Conservation (phyloP, 306 rosid genomes). For the Lathyrus sativus region DNA sequence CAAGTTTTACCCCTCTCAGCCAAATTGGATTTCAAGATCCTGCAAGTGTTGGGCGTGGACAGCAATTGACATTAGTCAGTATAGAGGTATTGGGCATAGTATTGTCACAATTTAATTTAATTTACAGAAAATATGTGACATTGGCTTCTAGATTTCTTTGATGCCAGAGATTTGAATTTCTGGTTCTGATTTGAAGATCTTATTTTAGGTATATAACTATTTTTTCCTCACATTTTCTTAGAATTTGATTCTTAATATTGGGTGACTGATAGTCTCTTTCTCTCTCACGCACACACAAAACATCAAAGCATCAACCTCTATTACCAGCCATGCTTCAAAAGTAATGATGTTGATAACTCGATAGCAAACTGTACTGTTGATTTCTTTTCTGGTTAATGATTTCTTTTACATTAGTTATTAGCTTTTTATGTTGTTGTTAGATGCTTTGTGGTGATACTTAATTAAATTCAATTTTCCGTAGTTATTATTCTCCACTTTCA, state of each 20-base stretch:
- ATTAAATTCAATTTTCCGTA: too few relatives aligned
- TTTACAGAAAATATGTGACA: constrained; percentile 16
- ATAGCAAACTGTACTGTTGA: constrained; percentile 4
- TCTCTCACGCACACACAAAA: neutral
- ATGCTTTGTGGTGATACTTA: too few relatives aligned
- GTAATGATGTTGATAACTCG: constrained; percentile 20
- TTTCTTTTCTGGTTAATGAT: constrained; percentile 1
- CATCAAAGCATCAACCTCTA: constrained; percentile 14
- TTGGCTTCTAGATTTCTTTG: constrained; percentile 13
- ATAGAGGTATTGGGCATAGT: constrained; percentile 61
- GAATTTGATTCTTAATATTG: constrained; percentile 18
- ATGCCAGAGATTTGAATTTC: constrained; percentile 26
- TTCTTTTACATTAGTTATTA: neutral
- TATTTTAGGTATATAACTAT: too few relatives aligned
- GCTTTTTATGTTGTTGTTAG: too few relatives aligned
- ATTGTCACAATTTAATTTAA: constrained; percentile 5
- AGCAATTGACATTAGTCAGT: constrained; percentile 80
- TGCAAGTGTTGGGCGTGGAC: constrained; percentile 79
- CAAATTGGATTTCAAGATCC: constrained; percentile 90
- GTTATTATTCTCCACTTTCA: too few relatives aligned
- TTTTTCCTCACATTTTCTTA: constrained; percentile 20
- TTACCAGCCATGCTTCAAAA: constrained; percentile 11
- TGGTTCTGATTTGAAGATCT: neutral
- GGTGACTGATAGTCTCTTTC: neutral
- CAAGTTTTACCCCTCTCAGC: constrained; percentile 75